Base-by-base conservation (phyloP, 805 yeast species). In the Saccharomycopsis capsularis region DNA sequence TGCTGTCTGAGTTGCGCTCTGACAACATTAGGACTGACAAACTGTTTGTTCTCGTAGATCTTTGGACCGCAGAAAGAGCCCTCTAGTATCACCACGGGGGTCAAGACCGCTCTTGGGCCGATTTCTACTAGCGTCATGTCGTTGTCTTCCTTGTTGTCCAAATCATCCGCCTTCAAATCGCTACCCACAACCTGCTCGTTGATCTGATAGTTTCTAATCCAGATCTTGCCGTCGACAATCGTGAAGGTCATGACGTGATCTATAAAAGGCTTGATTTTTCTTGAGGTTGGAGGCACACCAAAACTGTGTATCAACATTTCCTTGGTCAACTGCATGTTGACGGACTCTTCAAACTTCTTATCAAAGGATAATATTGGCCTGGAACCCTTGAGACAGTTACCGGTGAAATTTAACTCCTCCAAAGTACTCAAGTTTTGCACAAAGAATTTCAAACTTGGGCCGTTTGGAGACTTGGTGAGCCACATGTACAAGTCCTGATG, bases 31-130 rank as follows among this genome's bases (percentile, higher is more conserved):
- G 99, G 99, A 52, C 96, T 86, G 42, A 93, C 96, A 67, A 86
- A 93, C 68, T 91, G 93, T 72, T 87, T 90, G 72, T 93, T 93
- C 63, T 93, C 98, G 68, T 87, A 93, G 56, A 93, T 89, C 75
- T 90, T 88, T 56, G 98, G 96, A 19, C 99, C 99, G 49, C 96
- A 91, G 60, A 93, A 93, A 1, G 97, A 88, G 43, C 99, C 99
- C 70, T 93, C 98, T 55, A 91, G 74, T 46, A 93, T 80, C 52
- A 95, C 82, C 57, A 93, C 90, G 55, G 84, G 81, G 2, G 98
- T 91, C 71, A 93, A 74, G 30, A 93, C 98, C 56, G 89, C 83
- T 66, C 99, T 79, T 46, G 99, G 99, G 2, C 99, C 99, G 58
- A 93, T 88, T 71, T 93, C 99, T 51, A 93, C 85, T 59, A 93